Evolutionary conservation across 345 rosid genomes (phyloP).

Genomic region (Eucalyptus tenuipes): DNA sequence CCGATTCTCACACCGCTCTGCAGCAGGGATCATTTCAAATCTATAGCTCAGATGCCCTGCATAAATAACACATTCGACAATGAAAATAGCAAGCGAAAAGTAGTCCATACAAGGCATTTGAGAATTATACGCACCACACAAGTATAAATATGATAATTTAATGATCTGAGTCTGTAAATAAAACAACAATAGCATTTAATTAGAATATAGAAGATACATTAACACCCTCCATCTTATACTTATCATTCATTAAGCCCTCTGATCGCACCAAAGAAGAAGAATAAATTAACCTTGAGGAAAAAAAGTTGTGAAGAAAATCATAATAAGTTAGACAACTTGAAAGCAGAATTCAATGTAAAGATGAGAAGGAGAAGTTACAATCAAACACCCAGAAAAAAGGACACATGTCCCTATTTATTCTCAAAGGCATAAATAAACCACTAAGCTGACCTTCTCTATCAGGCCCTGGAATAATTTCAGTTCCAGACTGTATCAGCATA

Average conservation of each 20-base stretch:
- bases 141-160: not conserved
- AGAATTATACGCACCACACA: not conserved
- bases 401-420: not conserved
- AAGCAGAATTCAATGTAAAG: not conserved
- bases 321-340: not conserved
- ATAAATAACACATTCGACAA: not conserved
- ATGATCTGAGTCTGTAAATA: not conserved
- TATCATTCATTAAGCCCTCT: not conserved
- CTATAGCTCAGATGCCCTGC: constrained; percentile 58
- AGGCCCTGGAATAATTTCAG: constrained; percentile 60
- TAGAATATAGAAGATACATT: not conserved
- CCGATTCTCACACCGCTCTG: constrained; percentile 22
- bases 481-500: constrained; percentile 38
- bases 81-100: not conserved
- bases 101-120: not conserved
- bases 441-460: constrained; percentile 39
- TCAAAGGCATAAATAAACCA: not conserved
- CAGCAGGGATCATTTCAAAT: constrained; percentile 50
- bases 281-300: not conserved
- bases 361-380: not conserved
- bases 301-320: not conserved
- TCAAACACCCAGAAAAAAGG: not conserved
- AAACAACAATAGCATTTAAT: not conserved
- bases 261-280: not conserved
- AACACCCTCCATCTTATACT: not conserved